Base-by-base conservation (phyloP, 345 rosid species). In the Gossypium sturtianum region DNA sequence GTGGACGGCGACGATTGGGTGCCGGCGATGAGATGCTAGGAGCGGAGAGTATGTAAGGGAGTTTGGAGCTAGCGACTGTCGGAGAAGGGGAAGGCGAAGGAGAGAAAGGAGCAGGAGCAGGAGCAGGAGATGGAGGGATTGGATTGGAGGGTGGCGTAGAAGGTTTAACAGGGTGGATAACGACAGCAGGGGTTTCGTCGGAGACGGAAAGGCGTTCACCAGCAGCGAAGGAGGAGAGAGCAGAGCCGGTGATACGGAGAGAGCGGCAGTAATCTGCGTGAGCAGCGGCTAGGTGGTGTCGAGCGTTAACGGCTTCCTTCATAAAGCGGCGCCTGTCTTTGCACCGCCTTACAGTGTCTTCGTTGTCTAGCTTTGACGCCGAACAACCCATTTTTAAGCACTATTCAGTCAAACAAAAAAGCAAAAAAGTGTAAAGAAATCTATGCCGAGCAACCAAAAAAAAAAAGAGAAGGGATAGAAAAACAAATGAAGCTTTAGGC, bases 301-400 rank as follows among this genome's bases (percentile, higher is more conserved):
- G 91, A 2, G 99, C 87, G 74, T 53, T 75, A 58, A 95, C 98
- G 19, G 98, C 92, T 73, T 91, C 96, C 66, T 92, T 89, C 85
- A 95, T 93, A 4, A 95, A 81, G 86, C 97, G 98, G 78, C 99
- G 94, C 5, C 99, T 94, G 19, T 95, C 98, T 74, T 93, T 95
- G 84, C 99, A 95, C 22, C 93, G 88, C 64, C 98, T 79, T 4
- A 95, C 99, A 0, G 91, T 88, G 68, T 93, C 99, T 74, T 95
- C 99, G 80, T 93, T 93, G 79, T 91, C 99, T 22, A 93, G 92
- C 83, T 91, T 93, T 1, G 99, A 95, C 4, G 94, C 93, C 44
- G 98, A 64, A 74, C 99, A 95, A n/a, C 99, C 98, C 99, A 93
- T 94, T 47, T 6, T 6, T 2, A 3, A 17, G 17, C 66, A 57